A percentile compares a stretch with the other conserved stretches of the same genome.
These are phyloP conservation scores for Morella rubra DNA, from an alignment of 306 rosid genomes.

Conservation along the genomic window DNA sequence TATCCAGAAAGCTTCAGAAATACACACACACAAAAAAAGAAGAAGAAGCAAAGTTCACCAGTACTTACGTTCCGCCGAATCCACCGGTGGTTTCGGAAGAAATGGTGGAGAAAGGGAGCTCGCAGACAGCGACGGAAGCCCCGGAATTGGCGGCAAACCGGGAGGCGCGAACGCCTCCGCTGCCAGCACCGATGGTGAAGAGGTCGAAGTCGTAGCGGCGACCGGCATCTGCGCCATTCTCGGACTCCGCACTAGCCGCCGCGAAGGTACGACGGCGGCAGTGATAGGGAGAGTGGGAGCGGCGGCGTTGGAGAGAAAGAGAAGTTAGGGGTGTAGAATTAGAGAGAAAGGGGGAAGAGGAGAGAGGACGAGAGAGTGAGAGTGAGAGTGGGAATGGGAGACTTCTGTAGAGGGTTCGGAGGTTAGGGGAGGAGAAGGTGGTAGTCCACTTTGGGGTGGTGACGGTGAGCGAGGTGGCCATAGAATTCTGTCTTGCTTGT, in stretches of 20 bases:
- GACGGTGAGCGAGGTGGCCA: conserved; percentile 44
- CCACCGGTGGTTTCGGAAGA: conserved; percentile 89
- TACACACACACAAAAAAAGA: background rate
- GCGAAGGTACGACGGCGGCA: conserved; percentile 24
- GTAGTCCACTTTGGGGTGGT: conserved; percentile 36
- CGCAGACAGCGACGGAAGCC: conserved; percentile 79
- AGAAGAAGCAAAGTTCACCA: background rate
- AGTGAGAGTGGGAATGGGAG: conserved; percentile 5
- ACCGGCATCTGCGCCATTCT: conserved; percentile 45
- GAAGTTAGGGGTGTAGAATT: conserved; percentile 26
- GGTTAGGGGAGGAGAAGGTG: conserved; percentile 34
- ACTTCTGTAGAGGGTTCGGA: conserved; percentile 39
- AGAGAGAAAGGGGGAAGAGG: conserved; percentile 22
- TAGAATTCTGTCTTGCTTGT: background rate
- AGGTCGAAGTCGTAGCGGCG: conserved; percentile 79
- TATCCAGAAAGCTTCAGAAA: background rate
- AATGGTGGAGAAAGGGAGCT: conserved; percentile 88
- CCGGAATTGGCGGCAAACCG: conserved; percentile 77
- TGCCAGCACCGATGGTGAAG: conserved; percentile 91
- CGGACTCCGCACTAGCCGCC: conserved; percentile 46
- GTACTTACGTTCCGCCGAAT: conserved; percentile 90
- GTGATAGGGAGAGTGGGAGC: conserved; percentile 20
- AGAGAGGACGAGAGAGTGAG: conserved; percentile 24
- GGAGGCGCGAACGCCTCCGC: conserved; percentile 94
- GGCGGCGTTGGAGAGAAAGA: conserved; percentile 7